phyloP scores from a whole-genome alignment of 2,329 filamentous ascomycete genomes.

The Neonectria neomacrospora region DNA sequence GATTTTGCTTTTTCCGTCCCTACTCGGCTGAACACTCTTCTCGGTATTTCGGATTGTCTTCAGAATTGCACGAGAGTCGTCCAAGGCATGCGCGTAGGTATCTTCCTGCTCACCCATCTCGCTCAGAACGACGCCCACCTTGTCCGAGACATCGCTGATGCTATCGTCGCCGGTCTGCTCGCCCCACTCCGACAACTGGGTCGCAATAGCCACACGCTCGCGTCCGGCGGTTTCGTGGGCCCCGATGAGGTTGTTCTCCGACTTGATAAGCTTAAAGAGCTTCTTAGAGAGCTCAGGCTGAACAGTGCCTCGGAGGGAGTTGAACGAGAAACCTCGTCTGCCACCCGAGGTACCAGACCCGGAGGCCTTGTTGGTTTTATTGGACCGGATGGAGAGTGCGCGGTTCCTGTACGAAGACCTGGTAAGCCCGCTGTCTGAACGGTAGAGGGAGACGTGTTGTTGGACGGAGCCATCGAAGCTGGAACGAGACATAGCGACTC shows the following conservation, averaged over 20 bases:
- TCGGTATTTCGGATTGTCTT: constrained; percentile 97
- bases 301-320: constrained; percentile 83
- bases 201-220: constrained; percentile 85
- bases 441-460: constrained; percentile 30
- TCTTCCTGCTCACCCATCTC: constrained; percentile 97
- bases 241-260: constrained; percentile 86
- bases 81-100: constrained; percentile 83
- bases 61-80: constrained; percentile 83
- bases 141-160: constrained; percentile 91
- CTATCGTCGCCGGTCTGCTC: constrained; percentile 89
- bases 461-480: constrained; percentile 47
- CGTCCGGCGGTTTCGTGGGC: constrained; percentile 87
- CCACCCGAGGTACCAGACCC: constrained; percentile 51
- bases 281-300: constrained; percentile 91
- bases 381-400: constrained; percentile 77
- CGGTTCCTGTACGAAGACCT: constrained; percentile 69
- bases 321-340: constrained; percentile 84
- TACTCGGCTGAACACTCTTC: constrained; percentile 90
- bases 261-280: constrained; percentile 93
- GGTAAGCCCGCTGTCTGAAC: constrained; percentile 45
- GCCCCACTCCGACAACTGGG: constrained; percentile 96
- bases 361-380: constrained; percentile 59
- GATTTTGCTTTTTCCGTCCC: constrained; percentile 88
- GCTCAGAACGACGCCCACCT: constrained; percentile 89
- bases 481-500: constrained; percentile 46